phyloP scores from a whole-genome alignment of 75 land plant genomes.

The Picea sitchensis region DNA sequence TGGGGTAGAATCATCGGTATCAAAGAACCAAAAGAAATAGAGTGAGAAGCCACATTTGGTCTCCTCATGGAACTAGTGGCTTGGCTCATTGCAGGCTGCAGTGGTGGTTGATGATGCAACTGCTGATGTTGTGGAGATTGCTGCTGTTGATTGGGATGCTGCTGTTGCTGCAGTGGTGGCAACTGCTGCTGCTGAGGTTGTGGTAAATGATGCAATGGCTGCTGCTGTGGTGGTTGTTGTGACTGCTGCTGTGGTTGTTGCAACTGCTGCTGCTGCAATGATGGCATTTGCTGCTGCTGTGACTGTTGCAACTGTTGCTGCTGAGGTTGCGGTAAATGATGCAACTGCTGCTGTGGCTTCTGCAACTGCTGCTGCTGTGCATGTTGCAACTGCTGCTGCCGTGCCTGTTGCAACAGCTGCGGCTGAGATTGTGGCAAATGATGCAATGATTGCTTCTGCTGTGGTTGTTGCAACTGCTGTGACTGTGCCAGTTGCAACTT shows the following conservation, averaged over 20 bases:
- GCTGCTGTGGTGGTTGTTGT: not conserved
- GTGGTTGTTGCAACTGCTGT: not conserved
- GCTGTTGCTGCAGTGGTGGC: constrained; percentile 10
- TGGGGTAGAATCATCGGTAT: constrained; percentile 67
- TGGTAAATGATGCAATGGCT: too few relatives aligned
- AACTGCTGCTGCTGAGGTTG: constrained; percentile 8
- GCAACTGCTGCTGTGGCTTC: constrained; percentile 9
- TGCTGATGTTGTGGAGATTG: not conserved
- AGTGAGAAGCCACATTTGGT: constrained; percentile 20
- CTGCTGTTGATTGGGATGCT: not conserved
- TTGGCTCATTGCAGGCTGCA: constrained; percentile 20
- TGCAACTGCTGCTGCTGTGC: constrained; percentile 10
- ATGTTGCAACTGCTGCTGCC: constrained; percentile 13
- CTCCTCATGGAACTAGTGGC: constrained; percentile 22
- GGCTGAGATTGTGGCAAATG: not conserved
- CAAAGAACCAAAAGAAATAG: constrained; percentile 66
- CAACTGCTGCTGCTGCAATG: not conserved
- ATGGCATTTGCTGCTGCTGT: constrained; percentile 5
- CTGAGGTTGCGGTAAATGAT: not conserved
- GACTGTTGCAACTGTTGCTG: constrained; percentile 8
- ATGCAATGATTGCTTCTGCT: constrained; percentile 6
- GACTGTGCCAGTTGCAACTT: not conserved
- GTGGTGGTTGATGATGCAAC: not conserved
- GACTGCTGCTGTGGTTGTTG: not conserved
- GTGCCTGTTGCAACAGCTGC: not conserved